Evolutionary conservation across 139 green algal species (phyloP), one percentile per base, ranked within the genome.

Genomic region (Chlorella sp.): DNA sequence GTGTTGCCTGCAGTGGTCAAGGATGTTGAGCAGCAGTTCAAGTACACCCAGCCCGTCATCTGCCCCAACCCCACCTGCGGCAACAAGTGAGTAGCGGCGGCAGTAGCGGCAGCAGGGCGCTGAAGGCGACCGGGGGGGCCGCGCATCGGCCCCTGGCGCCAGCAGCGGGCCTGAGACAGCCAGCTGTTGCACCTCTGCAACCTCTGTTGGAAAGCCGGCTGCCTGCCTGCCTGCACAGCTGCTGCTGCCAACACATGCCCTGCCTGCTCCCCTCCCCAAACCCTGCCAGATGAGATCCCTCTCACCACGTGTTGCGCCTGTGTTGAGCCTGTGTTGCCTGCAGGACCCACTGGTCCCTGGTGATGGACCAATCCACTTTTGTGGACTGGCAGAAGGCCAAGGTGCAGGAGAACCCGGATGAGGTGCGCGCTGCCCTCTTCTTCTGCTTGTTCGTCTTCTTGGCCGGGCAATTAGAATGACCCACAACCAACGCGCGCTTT

Each of bases 321-420:
- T n/a, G n/a, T n/a, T n/a, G n/a, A n/a, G n/a, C 32, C 66, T 5
- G 0, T 48, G 9, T 53, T 21, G 53, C 37, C 84, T 32, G 80
- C 89, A 91, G 86, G 81, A 80, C 61, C 24, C 79, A 86, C 40
- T 99, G 95, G 94, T 91, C 80, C n/a, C 93, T 99, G 68, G 85
- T 97, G 60, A 94, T 95, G n/a, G 96, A 99, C 48, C 91, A 99
- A 81, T 98, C 95, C 90, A 94, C 94, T 3, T 99, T 99, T 93
- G 95, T 99, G 39, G 98, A 99, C 94, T 99, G 98, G 98, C 98
- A 99, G 95, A 95, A 97, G 32, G 92, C 98, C 37, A 97, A 98
- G 79, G 96, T 99, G 85, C 98, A 99, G 95, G 98, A 99, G 92
- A 96, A 95, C 53, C 92, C 95, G 12, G 97, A 98, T 60, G 97